phyloP scores from a whole-genome alignment of 768 basidiomycete species.

The Boletus pseudo-olivaceus region DNA sequence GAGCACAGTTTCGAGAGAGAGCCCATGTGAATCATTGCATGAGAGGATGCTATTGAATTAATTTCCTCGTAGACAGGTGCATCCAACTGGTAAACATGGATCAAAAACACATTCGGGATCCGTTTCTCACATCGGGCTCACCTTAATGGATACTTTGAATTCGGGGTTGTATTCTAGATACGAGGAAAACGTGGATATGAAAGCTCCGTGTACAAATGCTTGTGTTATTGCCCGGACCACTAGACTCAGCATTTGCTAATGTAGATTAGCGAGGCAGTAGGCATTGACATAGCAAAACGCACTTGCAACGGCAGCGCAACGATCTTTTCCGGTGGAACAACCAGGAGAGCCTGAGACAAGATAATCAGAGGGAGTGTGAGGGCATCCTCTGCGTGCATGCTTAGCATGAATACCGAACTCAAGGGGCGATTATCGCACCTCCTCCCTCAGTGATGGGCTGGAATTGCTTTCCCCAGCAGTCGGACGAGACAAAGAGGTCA shows the following conservation, averaged over 20 bases:
- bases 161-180: constrained; percentile 25
- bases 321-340: constrained; percentile 52
- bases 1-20: constrained; percentile 40
- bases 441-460: constrained; percentile 46
- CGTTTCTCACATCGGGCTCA: not conserved
- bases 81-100: constrained; percentile 20
- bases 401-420: constrained; percentile 7
- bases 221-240: constrained; percentile 46
- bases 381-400: constrained; percentile 35
- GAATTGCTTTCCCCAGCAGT: constrained; percentile 69
- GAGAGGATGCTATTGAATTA: constrained; percentile 32
- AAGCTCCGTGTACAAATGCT: constrained; percentile 56
- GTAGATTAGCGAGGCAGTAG: not conserved
- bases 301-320: constrained; percentile 58
- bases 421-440: constrained; percentile 25
- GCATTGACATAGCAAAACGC: constrained; percentile 29
- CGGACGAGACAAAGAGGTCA: constrained; percentile 48
- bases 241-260: constrained; percentile 29
- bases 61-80: constrained; percentile 37
- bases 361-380: constrained; percentile 47
- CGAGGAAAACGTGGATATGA: constrained; percentile 44
- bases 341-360: constrained; percentile 56
- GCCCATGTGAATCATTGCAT: constrained; percentile 36
- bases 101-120: not conserved
- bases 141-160: constrained; percentile 19